A percentile compares a stretch with the other conserved stretches of the same genome.
Conservation (phyloP, 139 green algal genomes). For the Micractinium conductrix region DNA sequence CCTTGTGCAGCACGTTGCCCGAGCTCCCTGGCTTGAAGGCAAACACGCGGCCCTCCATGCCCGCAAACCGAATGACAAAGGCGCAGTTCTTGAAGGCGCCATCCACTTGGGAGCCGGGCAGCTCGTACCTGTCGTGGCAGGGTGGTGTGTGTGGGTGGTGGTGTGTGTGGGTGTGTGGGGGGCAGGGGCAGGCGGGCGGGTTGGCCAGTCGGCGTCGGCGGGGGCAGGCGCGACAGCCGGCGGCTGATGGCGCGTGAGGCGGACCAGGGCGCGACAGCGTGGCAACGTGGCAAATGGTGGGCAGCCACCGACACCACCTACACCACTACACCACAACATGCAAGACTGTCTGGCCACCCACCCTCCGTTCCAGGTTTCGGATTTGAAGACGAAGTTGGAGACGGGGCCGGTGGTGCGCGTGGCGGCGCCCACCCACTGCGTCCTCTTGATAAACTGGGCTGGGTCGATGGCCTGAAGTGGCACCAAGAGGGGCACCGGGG, state of each 20-base stretch:
- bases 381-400: background rate
- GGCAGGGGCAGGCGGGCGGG: no score
- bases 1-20: background rate
- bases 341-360: no score
- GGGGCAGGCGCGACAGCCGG: no score
- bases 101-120: background rate
- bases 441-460: background rate
- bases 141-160: no score
- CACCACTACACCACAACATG: no score
- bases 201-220: no score
- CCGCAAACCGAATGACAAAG: background rate
- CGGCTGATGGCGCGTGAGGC: no score
- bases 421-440: background rate
- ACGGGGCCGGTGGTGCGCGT: background rate
- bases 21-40: background rate
- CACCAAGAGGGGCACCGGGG: background rate
- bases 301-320: no score
- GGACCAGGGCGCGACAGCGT: no score
- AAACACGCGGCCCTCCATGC: background rate
- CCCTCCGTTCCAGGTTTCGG: background rate
- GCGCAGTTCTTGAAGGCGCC: background rate
- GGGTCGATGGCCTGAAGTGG: background rate
- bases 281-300: no score
- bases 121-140: no score
- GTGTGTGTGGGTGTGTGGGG: no score